Evolutionary conservation across 2,329 filamentous ascomycete genomes (phyloP), one percentile per base, ranked within the genome.

Genomic region (Fusarium protoensiforme): DNA sequence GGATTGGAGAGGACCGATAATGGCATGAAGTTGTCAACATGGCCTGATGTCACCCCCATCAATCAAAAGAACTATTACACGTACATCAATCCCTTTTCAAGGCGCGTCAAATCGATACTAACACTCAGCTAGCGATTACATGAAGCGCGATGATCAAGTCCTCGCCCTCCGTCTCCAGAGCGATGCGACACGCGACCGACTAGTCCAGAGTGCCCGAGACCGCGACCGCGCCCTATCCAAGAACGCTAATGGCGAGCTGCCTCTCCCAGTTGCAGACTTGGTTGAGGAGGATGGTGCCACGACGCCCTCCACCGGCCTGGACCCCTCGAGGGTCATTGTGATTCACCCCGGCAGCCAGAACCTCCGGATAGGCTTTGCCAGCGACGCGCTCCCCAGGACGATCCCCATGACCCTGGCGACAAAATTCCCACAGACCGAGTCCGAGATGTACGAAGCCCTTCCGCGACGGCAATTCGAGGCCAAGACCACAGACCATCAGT

Each of bases 11-110:
- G 96, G 81, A 98, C 96, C 69, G 96, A 99, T 87, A 99, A 99
- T 90, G 95, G 96, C 84, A 96, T 99, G 92, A 96, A 95, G 80
- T 90, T 96, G 80, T 94, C 95, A 56, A 97, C 89, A 82, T 99
- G 96, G 96, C 96, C 96, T 11, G 93, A 96, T 80, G 92, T 98
- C 66, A 89, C 90, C 48, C 94, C 96, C 78, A 99, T 99, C 84
- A 99, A 99, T 81, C 96, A 99, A 83, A 99, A 99, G 86, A 99
- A 99, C 83, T 99, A 99, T 84, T 98, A 98, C 83, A 98, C 95
- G 94, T 96, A 88, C 70, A 35, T 41, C 24, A 39, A 29, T 48
- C 31, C 56, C 36, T 59, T 20, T 27, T 20, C 11, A 35, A 60
- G 24, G 31, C 43, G 46, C 62, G 53, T 59, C 22, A 24, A 38